Percentiles rank a stretch among this genome's conserved stretches.
phyloP scores from a whole-genome alignment of 176 grass and related monocot genomes.

The Aegilops bicornis region DNA sequence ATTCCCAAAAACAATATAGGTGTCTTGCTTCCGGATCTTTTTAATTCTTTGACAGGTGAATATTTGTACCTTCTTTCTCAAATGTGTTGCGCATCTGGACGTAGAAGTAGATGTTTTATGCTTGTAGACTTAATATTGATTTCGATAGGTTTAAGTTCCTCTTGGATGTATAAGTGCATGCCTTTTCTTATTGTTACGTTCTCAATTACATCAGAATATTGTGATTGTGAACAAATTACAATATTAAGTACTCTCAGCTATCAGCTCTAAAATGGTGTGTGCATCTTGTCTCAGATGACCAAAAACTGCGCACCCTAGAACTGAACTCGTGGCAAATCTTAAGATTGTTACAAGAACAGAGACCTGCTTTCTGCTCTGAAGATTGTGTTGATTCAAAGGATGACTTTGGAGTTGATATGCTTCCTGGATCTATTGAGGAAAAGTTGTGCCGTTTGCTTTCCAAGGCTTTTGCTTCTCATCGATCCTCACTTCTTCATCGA shows the following conservation, averaged over 20 bases:
- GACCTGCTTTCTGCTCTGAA: constrained; percentile 62
- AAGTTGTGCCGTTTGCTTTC: constrained; percentile 67
- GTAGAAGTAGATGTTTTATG: background rate
- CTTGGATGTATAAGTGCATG: background rate
- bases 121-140: background rate
- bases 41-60: constrained; percentile 82
- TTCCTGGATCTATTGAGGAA: constrained; percentile 35
- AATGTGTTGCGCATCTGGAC: background rate
- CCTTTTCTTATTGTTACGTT: background rate
- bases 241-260: constrained; percentile 2
- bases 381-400: constrained; percentile 41
- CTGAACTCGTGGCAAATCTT: constrained; percentile 89
- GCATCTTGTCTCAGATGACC: constrained; percentile 57
- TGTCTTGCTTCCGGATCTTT: constrained; percentile 65
- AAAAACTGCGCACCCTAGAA: constrained; percentile 69
- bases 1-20: constrained; percentile 98
- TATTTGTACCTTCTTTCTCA: constrained; percentile 16
- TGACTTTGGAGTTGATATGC: constrained; percentile 11
- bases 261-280: background rate
- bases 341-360: constrained; percentile 76
- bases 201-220: background rate
- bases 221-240: background rate
- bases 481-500: constrained; percentile 38
- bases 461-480: constrained; percentile 59
- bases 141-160: background rate